Base-by-base conservation (phyloP, 2,329 filamentous ascomycete genomes). In the Juglanconis oblonga region DNA sequence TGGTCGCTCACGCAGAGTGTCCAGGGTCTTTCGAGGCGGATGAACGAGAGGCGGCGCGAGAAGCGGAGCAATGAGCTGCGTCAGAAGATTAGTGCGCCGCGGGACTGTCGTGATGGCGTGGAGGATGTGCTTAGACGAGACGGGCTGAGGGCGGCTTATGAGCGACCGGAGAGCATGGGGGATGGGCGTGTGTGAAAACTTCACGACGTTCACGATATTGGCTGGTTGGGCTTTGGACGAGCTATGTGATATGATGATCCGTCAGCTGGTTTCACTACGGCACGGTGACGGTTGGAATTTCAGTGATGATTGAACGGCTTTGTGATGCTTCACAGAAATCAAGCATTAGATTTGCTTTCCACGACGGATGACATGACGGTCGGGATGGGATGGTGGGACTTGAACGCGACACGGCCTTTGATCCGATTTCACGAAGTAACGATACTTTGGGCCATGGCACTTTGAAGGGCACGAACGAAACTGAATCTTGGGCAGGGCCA, bases 21-120 rank as follows among this genome's bases (percentile, higher is more conserved):
- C 5, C 53, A 59, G 36, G 58, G 38, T 24, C 70, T 88, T 3
- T 79, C 81, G 38, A 77, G 81, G 14, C 78, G 79, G 52, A 66
- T 87, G 14, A 86, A 82, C 67, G 86, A 88, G 66, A 79, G 78
- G 64, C 76, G 82, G 55, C 78, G 84, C 31, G 82, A 86, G 72
- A 86, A 83, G 72, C 76, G 86, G 55, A 81, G 79, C 29, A 77
- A 82, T 61, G 83, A 84, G 67, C 74, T 88, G 56, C 77, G 85
- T 7, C 75, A 80, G 64, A 87, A 79, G 70, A 88, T 88, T 49
- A 86, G 84, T 62, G 79, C 77, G 5, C 86, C 86, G 0, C 78
- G 74, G 31, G 81, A 85, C 67, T 82, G 86, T 24, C 74, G 83
- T 32, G 83, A 86, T 64, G 82, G 83, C 3, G 81, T 86, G 3